Percentiles rank a stretch among this genome's conserved stretches.
These are phyloP conservation scores for Kurtzmaniella quercitrusa DNA, from an alignment of 1,139 yeast species.

Conservation along the genomic window DNA sequence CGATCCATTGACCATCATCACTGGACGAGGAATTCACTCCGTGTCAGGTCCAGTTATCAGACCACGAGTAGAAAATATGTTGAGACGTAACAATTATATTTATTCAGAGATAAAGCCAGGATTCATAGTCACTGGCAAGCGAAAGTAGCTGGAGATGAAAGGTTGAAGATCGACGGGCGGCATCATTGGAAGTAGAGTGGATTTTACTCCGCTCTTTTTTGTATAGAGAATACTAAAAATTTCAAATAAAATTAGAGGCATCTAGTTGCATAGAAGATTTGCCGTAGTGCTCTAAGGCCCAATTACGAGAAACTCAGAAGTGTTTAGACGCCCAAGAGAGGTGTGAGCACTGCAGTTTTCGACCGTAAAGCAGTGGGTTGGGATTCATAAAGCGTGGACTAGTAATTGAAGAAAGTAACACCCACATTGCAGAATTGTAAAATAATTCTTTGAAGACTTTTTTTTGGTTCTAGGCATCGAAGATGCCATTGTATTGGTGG, in stretches of 20 bases:
- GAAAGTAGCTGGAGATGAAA: not conserved
- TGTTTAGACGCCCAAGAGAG: not conserved
- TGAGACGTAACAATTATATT: slow-evolving; percentile 29
- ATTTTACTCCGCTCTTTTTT: too few species aligned
- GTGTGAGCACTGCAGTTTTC: too few species aligned
- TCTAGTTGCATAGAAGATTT: not conserved
- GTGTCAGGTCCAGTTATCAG: slow-evolving; percentile 47
- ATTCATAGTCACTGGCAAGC: slow-evolving; percentile 41
- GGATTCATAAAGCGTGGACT: too few species aligned
- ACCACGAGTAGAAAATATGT: slow-evolving; percentile 29
- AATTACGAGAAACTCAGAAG: not conserved
- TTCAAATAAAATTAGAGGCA: not conserved
- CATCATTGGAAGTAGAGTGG: too few species aligned
- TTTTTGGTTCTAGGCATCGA: too few species aligned
- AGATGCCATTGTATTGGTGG: too few species aligned
- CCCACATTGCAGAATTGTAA: too few species aligned
- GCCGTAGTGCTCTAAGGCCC: not conserved
- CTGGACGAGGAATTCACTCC: slow-evolving; percentile 67
- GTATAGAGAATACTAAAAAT: too few species aligned
- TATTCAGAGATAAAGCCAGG: slow-evolving; percentile 44
- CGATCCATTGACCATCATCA: slow-evolving; percentile 38
- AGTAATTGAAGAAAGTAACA: too few species aligned
- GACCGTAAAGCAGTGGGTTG: too few species aligned
- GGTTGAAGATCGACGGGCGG: not conserved
- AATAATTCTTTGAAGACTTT: too few species aligned